Evolutionary conservation across 2,329 filamentous ascomycete genomes (phyloP), one percentile per base, ranked within the genome.

Genomic region (Acarospora socialis): DNA sequence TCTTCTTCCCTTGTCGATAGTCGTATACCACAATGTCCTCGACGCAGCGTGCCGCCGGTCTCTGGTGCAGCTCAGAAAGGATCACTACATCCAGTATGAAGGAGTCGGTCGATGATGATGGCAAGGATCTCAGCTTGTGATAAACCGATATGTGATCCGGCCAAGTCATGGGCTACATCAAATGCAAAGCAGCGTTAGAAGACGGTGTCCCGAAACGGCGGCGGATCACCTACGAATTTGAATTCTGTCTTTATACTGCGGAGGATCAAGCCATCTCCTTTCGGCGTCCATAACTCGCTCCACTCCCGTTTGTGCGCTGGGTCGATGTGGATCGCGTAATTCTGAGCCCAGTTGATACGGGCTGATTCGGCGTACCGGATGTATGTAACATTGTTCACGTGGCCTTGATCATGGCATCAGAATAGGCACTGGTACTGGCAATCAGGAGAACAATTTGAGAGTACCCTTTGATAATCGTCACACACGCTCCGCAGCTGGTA

Each of bases 311-410:
- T 61, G 41, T 86, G 65, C 18, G 55, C 52, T 0, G 72, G 69
- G 44, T 83, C 74, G 28, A 73, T 59, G 37, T 71, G 57, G 2
- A 64, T 56, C 4, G 73, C 78, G 43, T 81, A 77, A 47, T 83
- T 77, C 35, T 65, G 63, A 16, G 75, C 66, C 77, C 81, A 92
- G 46, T 84, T 81, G 19, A 87, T 70, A 21, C 86, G 70, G 3
- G 75, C 76, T 4, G 77, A 77, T 53, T 94, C 86, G 21, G 83
- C 83, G 52, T 81, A 92, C 39, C 79, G 70, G 44, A 80, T 75
- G 54, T 92, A 92, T 42, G 70, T 72, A 40, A 86, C 75, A 46
- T 92, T 92, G 52, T 92, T 93, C 29, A 93, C 78, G 53, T 93
- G 83, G 29, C 74, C 71, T 73, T 60, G 29, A 5, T 49, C 21